Conservation (phyloP, 2,329 filamentous ascomycete genomes). For the Dendrostoma leiphaemia region DNA sequence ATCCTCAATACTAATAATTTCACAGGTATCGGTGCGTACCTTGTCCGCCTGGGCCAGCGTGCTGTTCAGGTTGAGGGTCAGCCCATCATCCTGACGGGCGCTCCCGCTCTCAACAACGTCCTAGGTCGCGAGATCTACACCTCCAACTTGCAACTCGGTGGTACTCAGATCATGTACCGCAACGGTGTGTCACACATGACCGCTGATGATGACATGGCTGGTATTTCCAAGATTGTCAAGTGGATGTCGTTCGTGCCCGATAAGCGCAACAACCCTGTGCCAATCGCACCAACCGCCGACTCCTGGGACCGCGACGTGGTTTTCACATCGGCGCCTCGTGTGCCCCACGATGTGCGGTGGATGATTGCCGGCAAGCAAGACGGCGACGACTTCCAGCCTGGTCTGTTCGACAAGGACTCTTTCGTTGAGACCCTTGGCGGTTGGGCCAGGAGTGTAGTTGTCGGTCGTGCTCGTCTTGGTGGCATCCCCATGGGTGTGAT, state of each 20-base stretch:
- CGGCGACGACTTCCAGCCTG: constrained; percentile 80
- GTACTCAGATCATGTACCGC: constrained; percentile 99
- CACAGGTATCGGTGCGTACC: constrained; percentile 97
- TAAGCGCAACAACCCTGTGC: constrained; percentile 88
- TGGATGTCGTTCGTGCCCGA: constrained; percentile 98
- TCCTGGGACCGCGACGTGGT: constrained; percentile 89
- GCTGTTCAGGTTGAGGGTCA: constrained; percentile 98
- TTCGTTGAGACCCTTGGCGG: constrained; percentile 96
- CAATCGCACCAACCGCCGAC: constrained; percentile 84
- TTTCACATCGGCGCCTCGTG: constrained; percentile 78
- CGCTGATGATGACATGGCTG: constrained; percentile 94
- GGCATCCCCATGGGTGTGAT: constrained; percentile 99
- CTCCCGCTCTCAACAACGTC: constrained; percentile 95
- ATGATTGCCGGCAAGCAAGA: constrained; percentile 87
- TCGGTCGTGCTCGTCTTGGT: constrained; percentile 91
- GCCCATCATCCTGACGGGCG: constrained; percentile 97
- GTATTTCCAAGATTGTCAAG: constrained; percentile 95
- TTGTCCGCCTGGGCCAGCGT: constrained; percentile 96
- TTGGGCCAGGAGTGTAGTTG: constrained; percentile 95
- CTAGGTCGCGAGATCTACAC: constrained; percentile 98
- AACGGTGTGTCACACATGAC: constrained; percentile 99
- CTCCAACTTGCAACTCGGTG: constrained; percentile 97
- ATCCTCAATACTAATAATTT: constrained; percentile 21
- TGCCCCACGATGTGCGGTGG: constrained; percentile 89
- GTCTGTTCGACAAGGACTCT: constrained; percentile 94